Percentiles rank a stretch among this genome's conserved stretches.
These are phyloP conservation scores for Xylaria sp. DNA, from an alignment of 2,329 filamentous ascomycete genomes.

Conservation along the genomic window DNA sequence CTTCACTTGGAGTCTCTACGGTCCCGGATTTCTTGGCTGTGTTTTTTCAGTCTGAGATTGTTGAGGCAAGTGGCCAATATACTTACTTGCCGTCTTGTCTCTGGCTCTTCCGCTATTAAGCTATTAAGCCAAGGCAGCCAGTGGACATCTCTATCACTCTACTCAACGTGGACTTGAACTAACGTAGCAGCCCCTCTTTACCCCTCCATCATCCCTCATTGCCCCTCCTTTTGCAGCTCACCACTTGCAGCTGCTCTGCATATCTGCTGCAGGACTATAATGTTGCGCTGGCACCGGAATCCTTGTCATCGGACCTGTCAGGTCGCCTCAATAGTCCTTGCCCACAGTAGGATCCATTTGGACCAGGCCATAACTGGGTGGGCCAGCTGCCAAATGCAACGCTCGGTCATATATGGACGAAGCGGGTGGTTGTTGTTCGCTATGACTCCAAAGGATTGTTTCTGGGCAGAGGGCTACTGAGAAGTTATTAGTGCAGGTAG, in stretches of 20 bases:
- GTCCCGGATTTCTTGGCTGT: neutral
- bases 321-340: conserved; percentile 36
- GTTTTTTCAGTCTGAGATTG: neutral
- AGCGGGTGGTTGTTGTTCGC: conserved; percentile 15
- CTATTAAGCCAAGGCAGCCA: neutral
- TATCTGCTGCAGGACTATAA: conserved; percentile 44
- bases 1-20: neutral
- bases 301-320: conserved; percentile 39
- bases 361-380: conserved; percentile 16
- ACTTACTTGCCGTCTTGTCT: neutral
- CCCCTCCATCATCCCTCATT: conserved; percentile 46
- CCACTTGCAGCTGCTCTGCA: conserved; percentile 45
- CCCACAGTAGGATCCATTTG: conserved; percentile 15
- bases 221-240: conserved; percentile 45
- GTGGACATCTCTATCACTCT: conserved; percentile 27
- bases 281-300: conserved; percentile 48
- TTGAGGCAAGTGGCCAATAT: conserved; percentile 5
- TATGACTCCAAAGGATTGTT: conserved; percentile 24
- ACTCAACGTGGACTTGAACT: conserved; percentile 23
- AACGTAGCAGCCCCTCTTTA: conserved; percentile 44
- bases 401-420: conserved; percentile 37
- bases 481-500: neutral
- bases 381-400: conserved; percentile 23
- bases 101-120: neutral
- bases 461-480: neutral